A percentile compares a stretch with the other conserved stretches of the same genome.
These are phyloP conservation scores for Candida tammaniensis DNA, from an alignment of 805 yeast species.

Conservation along the genomic window DNA sequence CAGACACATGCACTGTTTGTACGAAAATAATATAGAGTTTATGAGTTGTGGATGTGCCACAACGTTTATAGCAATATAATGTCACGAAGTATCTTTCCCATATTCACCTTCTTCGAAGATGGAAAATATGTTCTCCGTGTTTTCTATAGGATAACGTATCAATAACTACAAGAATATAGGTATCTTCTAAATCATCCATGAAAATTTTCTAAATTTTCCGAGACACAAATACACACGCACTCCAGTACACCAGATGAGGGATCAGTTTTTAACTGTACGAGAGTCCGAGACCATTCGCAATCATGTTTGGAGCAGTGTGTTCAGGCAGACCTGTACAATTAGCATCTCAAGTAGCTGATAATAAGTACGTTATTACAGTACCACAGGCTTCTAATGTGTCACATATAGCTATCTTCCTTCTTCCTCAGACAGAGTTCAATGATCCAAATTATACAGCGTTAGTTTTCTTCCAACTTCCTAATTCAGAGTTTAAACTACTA, in stretches of 20 bases:
- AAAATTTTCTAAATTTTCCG: conserved; percentile 4
- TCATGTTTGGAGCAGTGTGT: conserved; percentile 74
- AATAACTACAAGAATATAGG: too few species aligned
- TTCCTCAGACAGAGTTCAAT: conserved; percentile 68
- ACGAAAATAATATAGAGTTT: conserved; percentile 24
- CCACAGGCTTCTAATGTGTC: conserved; percentile 64
- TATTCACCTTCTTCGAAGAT: conserved; percentile 68
- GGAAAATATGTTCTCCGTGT: conserved; percentile 80
- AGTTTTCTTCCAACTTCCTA: conserved; percentile 82
- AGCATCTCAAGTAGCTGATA: conserved; percentile 66
- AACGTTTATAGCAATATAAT: conserved; percentile 56
- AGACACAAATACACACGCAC: too few species aligned
- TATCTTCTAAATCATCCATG: conserved; percentile 17
- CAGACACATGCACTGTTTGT: conserved; percentile 33
- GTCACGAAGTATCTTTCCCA: conserved; percentile 78
- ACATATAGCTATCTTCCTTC: conserved; percentile 77
- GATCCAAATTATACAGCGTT: conserved; percentile 78
- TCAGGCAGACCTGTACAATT: conserved; percentile 62
- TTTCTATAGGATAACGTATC: too few species aligned
- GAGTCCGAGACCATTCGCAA: too few species aligned
- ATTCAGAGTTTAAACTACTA: conserved; percentile 58
- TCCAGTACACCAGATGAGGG: too few species aligned
- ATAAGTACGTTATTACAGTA: conserved; percentile 63
- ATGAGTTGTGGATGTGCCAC: conserved; percentile 68
- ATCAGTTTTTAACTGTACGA: too few species aligned